Evolutionary conservation across 1,284 basidiomycete genomes (phyloP).

Genomic region (Rhodotorula sp.): DNA sequence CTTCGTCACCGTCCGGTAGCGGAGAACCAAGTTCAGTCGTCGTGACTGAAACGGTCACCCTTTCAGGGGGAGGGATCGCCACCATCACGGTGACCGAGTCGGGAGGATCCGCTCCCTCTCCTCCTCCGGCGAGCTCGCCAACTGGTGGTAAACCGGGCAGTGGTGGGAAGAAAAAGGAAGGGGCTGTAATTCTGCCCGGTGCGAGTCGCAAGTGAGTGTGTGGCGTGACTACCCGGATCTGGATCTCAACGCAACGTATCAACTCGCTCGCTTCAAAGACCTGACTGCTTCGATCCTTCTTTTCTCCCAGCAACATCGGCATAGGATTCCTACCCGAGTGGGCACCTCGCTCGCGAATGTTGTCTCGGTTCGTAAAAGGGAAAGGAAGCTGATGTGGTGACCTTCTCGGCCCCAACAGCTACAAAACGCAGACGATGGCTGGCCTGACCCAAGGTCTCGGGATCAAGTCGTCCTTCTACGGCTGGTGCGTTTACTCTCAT

Average conservation of each 20-base stretch:
- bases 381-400: background rate
- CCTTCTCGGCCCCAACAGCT: too few species aligned
- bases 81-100: slow-evolving; percentile 1
- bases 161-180: background rate
- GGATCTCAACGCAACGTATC: too few species aligned
- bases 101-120: background rate
- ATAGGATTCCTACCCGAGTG: slow-evolving; percentile 33
- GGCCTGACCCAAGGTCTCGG: slow-evolving; percentile 20
- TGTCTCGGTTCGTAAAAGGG: too few species aligned
- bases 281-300: too few species aligned
- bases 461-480: slow-evolving; percentile 22
- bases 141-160: background rate
- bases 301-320: slow-evolving; percentile 12
- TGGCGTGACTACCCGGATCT: too few species aligned
- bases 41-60: slow-evolving; percentile 13
- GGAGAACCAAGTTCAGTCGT: background rate
- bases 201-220: slow-evolving; percentile 5
- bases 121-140: background rate
- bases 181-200: background rate
- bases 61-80: background rate
- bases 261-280: too few species aligned
- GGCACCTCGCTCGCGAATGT: background rate
- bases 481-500: slow-evolving; percentile 12
- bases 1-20: too few species aligned
- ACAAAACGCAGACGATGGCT: slow-evolving; percentile 16